A percentile compares a stretch with the other conserved stretches of the same genome.
Evolutionary conservation across 1,284 basidiomycete genomes (phyloP).

Genomic region (Pseudozyma hubeiensis): DNA sequence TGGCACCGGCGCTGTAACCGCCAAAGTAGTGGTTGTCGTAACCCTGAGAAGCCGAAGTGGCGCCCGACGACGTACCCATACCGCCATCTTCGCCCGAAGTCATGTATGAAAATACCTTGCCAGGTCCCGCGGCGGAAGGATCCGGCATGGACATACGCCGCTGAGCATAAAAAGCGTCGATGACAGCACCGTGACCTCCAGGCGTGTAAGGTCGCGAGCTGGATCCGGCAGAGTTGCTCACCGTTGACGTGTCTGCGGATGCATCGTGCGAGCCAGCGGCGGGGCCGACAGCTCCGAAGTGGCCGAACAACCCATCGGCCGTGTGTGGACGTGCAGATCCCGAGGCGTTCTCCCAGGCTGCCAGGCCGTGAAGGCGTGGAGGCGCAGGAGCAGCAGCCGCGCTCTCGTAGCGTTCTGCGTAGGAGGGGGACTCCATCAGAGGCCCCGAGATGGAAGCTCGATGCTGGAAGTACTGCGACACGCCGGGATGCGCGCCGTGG

Average conservation of each 20-base stretch:
- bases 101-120: conserved; percentile 60
- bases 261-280: conserved; percentile 20
- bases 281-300: conserved; percentile 24
- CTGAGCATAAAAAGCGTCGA: conserved; percentile 32
- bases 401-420: conserved; percentile 27
- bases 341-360: conserved; percentile 57
- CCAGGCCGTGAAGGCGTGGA: conserved; percentile 49
- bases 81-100: conserved; percentile 34
- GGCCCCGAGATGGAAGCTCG: conserved; percentile 57
- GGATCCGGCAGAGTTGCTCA: conserved; percentile 9
- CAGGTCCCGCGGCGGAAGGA: conserved; percentile 6
- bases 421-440: conserved; percentile 35
- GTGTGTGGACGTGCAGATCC: conserved; percentile 61
- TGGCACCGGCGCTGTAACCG: conserved; percentile 26
- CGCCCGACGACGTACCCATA: conserved; percentile 13
- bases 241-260: conserved; percentile 11
- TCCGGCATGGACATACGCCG: conserved; percentile 50
- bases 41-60: conserved; percentile 17
- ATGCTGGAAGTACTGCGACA: conserved; percentile 47
- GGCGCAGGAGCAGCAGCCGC: conserved; percentile 35
- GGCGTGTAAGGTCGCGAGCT: conserved; percentile 39
- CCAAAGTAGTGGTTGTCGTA: conserved; percentile 44
- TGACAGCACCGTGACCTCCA: conserved; percentile 8
- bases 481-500: conserved; percentile 11
- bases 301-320: conserved; percentile 62